phyloP scores from a whole-genome alignment of 2,329 filamentous ascomycete species.

The Zasmidium angulare region DNA sequence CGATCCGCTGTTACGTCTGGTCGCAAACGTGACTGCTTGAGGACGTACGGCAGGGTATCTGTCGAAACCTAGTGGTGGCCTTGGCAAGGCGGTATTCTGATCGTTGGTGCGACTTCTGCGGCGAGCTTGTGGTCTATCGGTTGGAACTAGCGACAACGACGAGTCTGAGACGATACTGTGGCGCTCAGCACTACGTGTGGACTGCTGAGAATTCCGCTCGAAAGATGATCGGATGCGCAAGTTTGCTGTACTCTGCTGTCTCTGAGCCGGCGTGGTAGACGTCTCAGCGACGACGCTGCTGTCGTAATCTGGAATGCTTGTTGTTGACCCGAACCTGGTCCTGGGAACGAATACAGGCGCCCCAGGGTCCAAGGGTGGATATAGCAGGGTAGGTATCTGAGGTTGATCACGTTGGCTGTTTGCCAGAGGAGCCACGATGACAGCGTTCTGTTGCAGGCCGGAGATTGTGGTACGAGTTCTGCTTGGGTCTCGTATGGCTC shows the following conservation, averaged over 20 bases:
- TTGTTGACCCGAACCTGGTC: conserved; percentile 23
- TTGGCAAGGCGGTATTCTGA: conserved; percentile 12
- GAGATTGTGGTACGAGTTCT: neutral
- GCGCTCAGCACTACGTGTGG: neutral
- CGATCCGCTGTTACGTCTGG: conserved; percentile 17
- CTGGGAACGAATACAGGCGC: conserved; percentile 32
- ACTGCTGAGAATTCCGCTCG: conserved; percentile 21
- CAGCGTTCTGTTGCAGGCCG: neutral
- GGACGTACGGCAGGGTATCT: conserved; percentile 25
- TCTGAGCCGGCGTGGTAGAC: neutral
- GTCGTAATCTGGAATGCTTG: conserved; percentile 1
- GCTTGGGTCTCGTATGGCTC: neutral
- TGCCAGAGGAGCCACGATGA: neutral
- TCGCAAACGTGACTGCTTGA: conserved; percentile 2
- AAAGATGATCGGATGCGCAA: conserved; percentile 25
- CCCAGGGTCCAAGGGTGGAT: conserved; percentile 26
- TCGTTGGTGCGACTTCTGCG: conserved; percentile 19
- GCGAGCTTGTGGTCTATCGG: conserved; percentile 6
- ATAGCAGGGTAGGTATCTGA: conserved; percentile 1
- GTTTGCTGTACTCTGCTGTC: conserved; percentile 13
- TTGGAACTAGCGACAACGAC: neutral
- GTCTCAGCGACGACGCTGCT: neutral
- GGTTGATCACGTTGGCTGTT: no score
- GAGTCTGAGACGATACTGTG: neutral
- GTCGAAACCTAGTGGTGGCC: conserved; percentile 15